These are phyloP conservation scores for Citrus reticulata DNA, from an alignment of 345 rosid species.

Conservation along the genomic window DNA sequence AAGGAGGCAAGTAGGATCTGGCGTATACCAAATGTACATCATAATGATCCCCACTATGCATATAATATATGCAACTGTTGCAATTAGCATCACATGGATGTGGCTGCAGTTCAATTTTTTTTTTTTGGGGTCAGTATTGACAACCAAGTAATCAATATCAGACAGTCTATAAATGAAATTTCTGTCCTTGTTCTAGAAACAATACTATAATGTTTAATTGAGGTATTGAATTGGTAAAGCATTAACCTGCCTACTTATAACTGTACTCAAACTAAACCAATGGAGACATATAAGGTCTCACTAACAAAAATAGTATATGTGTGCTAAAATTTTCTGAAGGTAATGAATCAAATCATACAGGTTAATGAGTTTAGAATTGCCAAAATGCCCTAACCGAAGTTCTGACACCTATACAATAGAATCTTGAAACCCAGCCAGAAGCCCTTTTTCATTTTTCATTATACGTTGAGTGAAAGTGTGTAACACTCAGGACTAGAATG, in stretches of 20 bases:
- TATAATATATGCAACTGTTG: constrained; percentile 65
- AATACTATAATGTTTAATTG: neutral
- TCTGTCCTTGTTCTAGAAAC: neutral
- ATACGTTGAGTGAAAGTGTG: neutral
- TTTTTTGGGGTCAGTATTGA: neutral
- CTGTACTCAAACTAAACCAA: neutral
- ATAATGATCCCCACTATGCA: constrained; percentile 76
- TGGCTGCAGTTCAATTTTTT: constrained; percentile 46
- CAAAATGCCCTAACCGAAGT: neutral
- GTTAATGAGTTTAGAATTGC: neutral
- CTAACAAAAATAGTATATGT: neutral
- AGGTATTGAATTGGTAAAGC: neutral
- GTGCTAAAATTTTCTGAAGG: neutral
- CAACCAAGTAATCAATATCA: neutral
- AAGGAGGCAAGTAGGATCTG: constrained; percentile 80
- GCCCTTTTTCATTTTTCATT: neutral
- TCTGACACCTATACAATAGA: neutral
- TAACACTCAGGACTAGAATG: neutral
- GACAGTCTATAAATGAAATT: neutral
- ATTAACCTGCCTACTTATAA: neutral
- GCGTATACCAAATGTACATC: constrained; percentile 96
- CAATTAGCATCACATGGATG: constrained; percentile 63
- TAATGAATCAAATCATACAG: neutral
- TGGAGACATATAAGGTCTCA: neutral
- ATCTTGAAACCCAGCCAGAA: neutral